Conservation (phyloP, 108 stramenopile species). For the Parietichytrium sp. region DNA sequence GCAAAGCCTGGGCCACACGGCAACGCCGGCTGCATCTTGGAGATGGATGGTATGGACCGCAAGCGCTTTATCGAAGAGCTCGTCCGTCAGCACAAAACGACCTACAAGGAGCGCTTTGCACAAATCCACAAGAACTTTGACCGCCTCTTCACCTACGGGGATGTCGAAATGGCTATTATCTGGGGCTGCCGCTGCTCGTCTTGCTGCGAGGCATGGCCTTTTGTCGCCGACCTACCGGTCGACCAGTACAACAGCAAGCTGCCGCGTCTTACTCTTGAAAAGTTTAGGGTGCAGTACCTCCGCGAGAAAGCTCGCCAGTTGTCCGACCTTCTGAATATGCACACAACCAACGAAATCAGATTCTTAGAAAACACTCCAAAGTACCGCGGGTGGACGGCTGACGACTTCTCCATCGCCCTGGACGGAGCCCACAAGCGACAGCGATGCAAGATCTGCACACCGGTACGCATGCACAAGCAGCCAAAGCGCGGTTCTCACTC, state of each 20-base stretch:
- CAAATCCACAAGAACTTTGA: constrained; percentile 17
- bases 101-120: not conserved
- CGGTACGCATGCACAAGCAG: not conserved
- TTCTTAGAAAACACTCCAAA: constrained; percentile 7
- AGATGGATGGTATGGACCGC: not conserved
- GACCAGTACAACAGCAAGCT: not conserved
- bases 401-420: not conserved
- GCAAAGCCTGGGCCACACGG: no score
- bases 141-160: not conserved
- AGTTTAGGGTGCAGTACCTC: not conserved
- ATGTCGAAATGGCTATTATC: not conserved
- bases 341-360: not conserved
- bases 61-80: not conserved
- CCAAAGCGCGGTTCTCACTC: not conserved
- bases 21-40: constrained; percentile 1
- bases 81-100: not conserved
- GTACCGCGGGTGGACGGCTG: not conserved
- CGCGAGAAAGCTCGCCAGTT: not conserved
- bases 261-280: no score
- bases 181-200: not conserved
- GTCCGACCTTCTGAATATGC: not conserved
- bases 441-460: not conserved
- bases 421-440: not conserved
- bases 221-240: not conserved
- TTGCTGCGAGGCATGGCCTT: not conserved